These are phyloP conservation scores for Scenedesmus sp. DNA, from an alignment of 163 green algal genomes.

Conservation along the genomic window DNA sequence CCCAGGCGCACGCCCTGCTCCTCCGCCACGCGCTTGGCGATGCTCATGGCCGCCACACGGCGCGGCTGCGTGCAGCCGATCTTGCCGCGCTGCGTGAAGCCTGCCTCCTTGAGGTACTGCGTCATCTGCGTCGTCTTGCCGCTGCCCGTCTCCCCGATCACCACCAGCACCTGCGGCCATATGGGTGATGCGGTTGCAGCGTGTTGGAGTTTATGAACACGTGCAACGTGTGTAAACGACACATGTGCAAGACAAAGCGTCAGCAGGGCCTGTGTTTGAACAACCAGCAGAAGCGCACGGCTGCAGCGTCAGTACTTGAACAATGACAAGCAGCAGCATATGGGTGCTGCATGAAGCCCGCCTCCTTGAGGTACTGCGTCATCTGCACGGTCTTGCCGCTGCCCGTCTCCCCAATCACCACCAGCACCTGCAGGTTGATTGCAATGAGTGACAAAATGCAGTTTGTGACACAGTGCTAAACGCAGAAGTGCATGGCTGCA, in stretches of 20 bases:
- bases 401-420: constrained; percentile 40
- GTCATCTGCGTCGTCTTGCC: constrained; percentile 99
- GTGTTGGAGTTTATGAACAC: neutral
- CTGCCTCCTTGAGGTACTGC: constrained; percentile 95
- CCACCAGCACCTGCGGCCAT: constrained; percentile 89
- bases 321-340: neutral
- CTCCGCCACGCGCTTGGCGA: constrained; percentile 97
- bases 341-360: neutral
- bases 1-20: constrained; percentile 94
- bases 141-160: constrained; percentile 97
- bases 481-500: neutral
- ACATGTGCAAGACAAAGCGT: neutral
- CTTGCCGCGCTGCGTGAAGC: constrained; percentile 83
- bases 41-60: constrained; percentile 95
- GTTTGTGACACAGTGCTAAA: neutral
- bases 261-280: neutral
- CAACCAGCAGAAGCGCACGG: neutral
- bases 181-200: neutral
- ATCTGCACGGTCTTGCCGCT: constrained; percentile 98
- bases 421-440: constrained; percentile 61
- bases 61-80: constrained; percentile 92
- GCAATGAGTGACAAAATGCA: neutral
- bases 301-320: no score
- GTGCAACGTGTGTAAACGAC: neutral
- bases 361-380: neutral